Conservation (phyloP, 2,329 filamentous ascomycete genomes). For the Hymenoscyphus repandus region DNA sequence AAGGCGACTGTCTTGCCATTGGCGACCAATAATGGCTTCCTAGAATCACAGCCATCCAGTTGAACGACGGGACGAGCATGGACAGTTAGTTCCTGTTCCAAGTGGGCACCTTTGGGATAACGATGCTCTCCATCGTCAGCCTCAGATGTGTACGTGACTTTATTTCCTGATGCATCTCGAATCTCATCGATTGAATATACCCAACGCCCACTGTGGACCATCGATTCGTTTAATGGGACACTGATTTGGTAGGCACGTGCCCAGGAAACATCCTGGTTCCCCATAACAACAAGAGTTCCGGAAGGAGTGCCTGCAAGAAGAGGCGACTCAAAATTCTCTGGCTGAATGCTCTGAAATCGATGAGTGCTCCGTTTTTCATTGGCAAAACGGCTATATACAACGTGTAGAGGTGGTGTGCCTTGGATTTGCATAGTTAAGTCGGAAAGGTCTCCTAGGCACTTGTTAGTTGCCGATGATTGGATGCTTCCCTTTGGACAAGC, state of each 20-base stretch:
- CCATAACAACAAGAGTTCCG: conserved; percentile 51
- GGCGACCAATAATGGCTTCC: conserved; percentile 76
- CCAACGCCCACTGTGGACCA: conserved; percentile 76
- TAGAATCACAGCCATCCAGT: conserved; percentile 70
- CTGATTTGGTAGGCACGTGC: conserved; percentile 67
- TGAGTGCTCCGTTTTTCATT: conserved; percentile 80
- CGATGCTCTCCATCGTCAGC: conserved; percentile 63
- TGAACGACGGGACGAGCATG: conserved; percentile 76
- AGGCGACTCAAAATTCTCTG: conserved; percentile 77
- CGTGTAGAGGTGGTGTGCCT: conserved; percentile 84
- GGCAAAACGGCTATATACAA: conserved; percentile 84
- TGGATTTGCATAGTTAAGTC: conserved; percentile 77
- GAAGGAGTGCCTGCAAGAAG: conserved; percentile 57
- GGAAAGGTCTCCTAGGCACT: conserved; percentile 84
- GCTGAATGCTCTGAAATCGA: conserved; percentile 89
- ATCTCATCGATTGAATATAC: conserved; percentile 89
- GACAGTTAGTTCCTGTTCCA: conserved; percentile 76
- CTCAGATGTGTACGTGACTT: conserved; percentile 64
- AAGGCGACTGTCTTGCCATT: conserved; percentile 64
- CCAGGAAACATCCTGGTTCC: conserved; percentile 71
- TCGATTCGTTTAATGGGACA: conserved; percentile 85
- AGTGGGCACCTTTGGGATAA: conserved; percentile 52
- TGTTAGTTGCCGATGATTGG: conserved; percentile 56
- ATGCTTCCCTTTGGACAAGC: conserved; percentile 77
- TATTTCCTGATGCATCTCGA: conserved; percentile 83